Conservation (phyloP, 1,284 basidiomycete species). For the Malassezia vespertilionis region DNA sequence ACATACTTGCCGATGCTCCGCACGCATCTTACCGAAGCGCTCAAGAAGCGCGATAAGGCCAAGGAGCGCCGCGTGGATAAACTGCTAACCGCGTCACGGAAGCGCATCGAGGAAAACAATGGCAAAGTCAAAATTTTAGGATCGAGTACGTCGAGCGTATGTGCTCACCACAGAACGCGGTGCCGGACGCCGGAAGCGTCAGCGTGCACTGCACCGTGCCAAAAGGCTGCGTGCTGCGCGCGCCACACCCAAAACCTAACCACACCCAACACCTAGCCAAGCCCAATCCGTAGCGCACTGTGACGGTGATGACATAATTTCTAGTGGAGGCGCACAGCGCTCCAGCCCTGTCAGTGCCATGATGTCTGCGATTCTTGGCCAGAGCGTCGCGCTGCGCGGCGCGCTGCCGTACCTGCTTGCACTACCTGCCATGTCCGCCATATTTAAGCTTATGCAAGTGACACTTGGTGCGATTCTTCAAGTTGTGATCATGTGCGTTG, state of each 20-base stretch:
- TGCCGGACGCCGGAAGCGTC: conserved; percentile 15
- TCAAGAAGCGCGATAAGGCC: conserved; percentile 42
- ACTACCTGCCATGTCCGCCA: conserved; percentile 18
- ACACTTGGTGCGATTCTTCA: conserved; percentile 61
- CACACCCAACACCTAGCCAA: too few species aligned
- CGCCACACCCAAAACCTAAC: too few species aligned
- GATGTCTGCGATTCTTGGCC: too few species aligned
- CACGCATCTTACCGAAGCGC: conserved; percentile 22
- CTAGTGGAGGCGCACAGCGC: too few species aligned
- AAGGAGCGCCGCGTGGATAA: conserved; percentile 42
- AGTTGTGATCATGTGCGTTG: conserved; percentile 73
- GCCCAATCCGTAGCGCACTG: too few species aligned
- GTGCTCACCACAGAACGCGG: conserved; percentile 12
- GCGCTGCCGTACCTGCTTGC: not conserved
- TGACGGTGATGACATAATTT: too few species aligned
- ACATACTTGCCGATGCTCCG: conserved; percentile 31
- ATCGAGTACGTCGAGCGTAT: conserved; percentile 8
- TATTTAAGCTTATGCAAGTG: conserved; percentile 30
- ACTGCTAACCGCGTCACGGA: conserved; percentile 25
- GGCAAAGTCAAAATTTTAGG: conserved; percentile 26
- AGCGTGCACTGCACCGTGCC: conserved; percentile 12
- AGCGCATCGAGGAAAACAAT: conserved; percentile 26
- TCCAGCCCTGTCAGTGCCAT: too few species aligned
- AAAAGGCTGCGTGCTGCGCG: conserved; percentile 5
- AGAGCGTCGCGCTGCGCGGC: too few species aligned